Percentiles rank a stretch among this genome's conserved stretches.
These are phyloP conservation scores for Hypoxylon trugodes DNA, from an alignment of 495 filamentous ascomycete genomes.

Conservation along the genomic window DNA sequence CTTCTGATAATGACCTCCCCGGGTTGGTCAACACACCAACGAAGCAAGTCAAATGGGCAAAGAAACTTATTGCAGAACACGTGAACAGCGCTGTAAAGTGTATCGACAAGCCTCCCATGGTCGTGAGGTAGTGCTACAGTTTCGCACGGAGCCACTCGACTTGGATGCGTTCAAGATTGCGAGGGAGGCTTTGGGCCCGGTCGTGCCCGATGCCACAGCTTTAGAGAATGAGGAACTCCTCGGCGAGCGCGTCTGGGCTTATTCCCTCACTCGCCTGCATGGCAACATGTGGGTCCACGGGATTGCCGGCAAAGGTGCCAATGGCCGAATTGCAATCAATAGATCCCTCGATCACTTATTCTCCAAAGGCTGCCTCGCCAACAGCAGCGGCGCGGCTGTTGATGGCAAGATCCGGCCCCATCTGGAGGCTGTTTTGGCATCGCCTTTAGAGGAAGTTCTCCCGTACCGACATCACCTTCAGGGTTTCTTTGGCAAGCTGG, in stretches of 20 bases:
- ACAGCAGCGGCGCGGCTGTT: slow-evolving; percentile 39
- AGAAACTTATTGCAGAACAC: slow-evolving; percentile 43
- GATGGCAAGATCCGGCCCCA: slow-evolving; percentile 40
- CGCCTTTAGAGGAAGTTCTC: slow-evolving; percentile 35
- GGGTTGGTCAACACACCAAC: slow-evolving; percentile 42
- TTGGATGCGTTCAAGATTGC: slow-evolving; percentile 40
- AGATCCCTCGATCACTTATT: slow-evolving; percentile 36
- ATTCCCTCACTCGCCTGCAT: slow-evolving; percentile 39
- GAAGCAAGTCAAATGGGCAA: slow-evolving; percentile 48
- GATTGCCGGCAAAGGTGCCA: slow-evolving; percentile 34
- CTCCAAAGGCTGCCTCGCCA: slow-evolving; percentile 36
- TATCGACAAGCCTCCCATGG: slow-evolving; percentile 40
- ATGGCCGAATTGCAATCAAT: slow-evolving; percentile 37
- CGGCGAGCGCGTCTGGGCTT: slow-evolving; percentile 40
- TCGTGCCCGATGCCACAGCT: slow-evolving; percentile 40
- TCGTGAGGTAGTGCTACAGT: slow-evolving; percentile 44
- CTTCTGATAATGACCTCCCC: slow-evolving; percentile 43
- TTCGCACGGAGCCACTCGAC: slow-evolving; percentile 43
- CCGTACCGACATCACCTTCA: slow-evolving; percentile 29
- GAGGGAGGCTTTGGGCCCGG: slow-evolving; percentile 34
- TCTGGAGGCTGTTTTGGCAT: slow-evolving; percentile 41
- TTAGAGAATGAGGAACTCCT: slow-evolving; percentile 39
- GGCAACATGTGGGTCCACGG: slow-evolving; percentile 41
- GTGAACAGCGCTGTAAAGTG: slow-evolving; percentile 40
- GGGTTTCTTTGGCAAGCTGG: slow-evolving; percentile 37